Conservation (phyloP, 169 alveolate species). For the Nephromyces sp. region DNA sequence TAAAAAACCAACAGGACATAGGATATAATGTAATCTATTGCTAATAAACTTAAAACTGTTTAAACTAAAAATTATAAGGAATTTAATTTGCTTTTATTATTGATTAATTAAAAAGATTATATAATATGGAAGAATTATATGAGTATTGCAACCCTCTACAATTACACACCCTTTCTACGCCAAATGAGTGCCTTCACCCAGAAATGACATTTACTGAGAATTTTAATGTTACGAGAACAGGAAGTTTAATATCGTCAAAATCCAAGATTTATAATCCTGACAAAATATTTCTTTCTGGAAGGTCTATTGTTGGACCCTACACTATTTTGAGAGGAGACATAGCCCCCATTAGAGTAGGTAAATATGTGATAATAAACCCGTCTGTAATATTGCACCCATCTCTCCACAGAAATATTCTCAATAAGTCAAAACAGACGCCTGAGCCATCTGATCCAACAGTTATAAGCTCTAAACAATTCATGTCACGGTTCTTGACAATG, state of each 20-base stretch:
- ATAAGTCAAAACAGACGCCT: background rate
- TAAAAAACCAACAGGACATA: too few relatives aligned
- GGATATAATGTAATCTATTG: too few relatives aligned
- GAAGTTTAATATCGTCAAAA: constrained; percentile 34
- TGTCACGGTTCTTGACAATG: constrained; percentile 25
- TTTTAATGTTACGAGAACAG: constrained; percentile 24
- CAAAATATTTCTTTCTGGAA: constrained; percentile 38
- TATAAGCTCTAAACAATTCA: too few relatives aligned
- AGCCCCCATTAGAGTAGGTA: constrained; percentile 54
- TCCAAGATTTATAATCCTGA: constrained; percentile 43
- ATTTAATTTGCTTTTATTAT: too few relatives aligned
- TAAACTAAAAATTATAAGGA: too few relatives aligned
- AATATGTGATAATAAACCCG: constrained; percentile 48
- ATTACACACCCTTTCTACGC: too few relatives aligned
- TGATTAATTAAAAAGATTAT: too few relatives aligned
- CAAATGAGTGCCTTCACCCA: too few relatives aligned
- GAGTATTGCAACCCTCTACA: too few relatives aligned
- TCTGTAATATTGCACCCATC: constrained; percentile 41
- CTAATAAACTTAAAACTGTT: too few relatives aligned
- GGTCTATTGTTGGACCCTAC: constrained; percentile 3
- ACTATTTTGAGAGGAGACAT: constrained; percentile 58
- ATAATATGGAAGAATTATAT: too few relatives aligned
- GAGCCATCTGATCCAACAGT: background rate
- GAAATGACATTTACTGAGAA: background rate
- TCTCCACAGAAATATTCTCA: background rate